Conservation (phyloP, 345 rosid genomes). For the Aquilaria sinensis region DNA sequence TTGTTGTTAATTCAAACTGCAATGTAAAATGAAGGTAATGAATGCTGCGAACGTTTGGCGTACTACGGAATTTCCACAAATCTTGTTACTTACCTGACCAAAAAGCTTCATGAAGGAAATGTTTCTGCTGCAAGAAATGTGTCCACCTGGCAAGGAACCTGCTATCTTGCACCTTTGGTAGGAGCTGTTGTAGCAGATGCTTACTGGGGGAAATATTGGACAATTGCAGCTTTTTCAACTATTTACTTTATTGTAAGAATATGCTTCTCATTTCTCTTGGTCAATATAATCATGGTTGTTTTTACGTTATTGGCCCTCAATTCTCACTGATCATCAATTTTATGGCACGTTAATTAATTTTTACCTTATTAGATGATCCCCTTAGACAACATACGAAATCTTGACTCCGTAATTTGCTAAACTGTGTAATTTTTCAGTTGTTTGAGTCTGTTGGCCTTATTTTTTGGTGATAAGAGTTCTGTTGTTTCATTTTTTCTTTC, state of each 20-base stretch:
- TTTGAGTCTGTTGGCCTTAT: no score
- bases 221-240: constrained; percentile 80
- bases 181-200: constrained; percentile 95
- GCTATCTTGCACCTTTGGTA: constrained; percentile 87
- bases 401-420: no score
- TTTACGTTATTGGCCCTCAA: neutral
- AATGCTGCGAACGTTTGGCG: constrained; percentile 94
- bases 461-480: no score
- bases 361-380: neutral
- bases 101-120: constrained; percentile 76
- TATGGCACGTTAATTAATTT: neutral
- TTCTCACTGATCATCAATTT: constrained; percentile 1
- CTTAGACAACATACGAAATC: no score
- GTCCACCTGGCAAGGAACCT: constrained; percentile 86
- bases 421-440: no score
- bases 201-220: constrained; percentile 98
- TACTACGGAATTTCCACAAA: constrained; percentile 89
- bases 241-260: constrained; percentile 63
- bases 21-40: constrained; percentile 45
- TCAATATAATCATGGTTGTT: neutral
- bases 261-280: neutral
- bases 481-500: no score
- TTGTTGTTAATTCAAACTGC: neutral
- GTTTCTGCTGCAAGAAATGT: constrained; percentile 88
- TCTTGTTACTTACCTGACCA: constrained; percentile 82